Evolutionary conservation across 2,329 filamentous ascomycete species (phyloP), one percentile per base, ranked within the genome.

Genomic region (Sclerotinia nivalis): DNA sequence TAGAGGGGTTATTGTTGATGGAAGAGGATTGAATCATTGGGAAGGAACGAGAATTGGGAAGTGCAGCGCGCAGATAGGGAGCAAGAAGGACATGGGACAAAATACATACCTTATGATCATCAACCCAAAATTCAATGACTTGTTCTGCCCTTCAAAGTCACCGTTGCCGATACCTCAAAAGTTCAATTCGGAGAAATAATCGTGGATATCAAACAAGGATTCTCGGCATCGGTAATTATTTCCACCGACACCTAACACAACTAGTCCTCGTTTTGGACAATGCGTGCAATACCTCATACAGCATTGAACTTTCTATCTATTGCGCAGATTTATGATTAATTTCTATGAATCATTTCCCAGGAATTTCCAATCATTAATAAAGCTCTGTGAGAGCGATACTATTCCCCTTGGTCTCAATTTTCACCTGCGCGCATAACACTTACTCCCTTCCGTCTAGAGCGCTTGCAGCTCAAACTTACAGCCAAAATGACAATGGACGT

Each of bases 401-500:
- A 28, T 12, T 52, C 15, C 1, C 8, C 6, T 12, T 12, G 22
- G 31, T 20, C 47, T 52, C 15, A 1, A 15, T 8, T 13, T 8
- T 9, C 22, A 25, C 15, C 45, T 28, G 22, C 60, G 45, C 60
- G 60, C 47, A 52, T 22, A 40, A 40, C 28, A 25, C 22, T 37
- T 13, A 25, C 20, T 45, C 37, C 37, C 40, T 37, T 59, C 40
- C 28, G 13, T 12, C 25, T 34, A 8, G 40, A 67, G 52, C 52
- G 49, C 22, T 28, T 8, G 8, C 10, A 67, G 54, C 52, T 49
- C 40, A 13, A 64, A 45, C 34, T 40, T 31, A 50, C 45, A 47
- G 68, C 45, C 50, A 73, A 71, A 58, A 77, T 75, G 70, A 77
- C 72, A 18, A 79, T 80, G 76, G 78, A 79, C 47, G 77, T 74